These are phyloP conservation scores for Phaseolus coccineus DNA, from an alignment of 331 rosid genomes.

Conservation along the genomic window DNA sequence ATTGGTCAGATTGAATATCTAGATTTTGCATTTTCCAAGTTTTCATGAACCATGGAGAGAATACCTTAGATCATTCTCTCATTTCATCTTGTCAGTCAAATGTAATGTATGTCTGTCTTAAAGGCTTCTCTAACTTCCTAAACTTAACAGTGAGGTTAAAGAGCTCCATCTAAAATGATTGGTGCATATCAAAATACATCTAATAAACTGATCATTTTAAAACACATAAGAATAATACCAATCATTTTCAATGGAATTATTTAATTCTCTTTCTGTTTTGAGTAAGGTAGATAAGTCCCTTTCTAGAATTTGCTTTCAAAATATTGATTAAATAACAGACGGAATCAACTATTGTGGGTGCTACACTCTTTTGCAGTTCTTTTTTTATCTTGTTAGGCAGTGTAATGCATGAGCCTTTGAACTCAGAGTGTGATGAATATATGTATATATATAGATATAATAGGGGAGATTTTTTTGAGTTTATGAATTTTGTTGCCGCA, in stretches of 20 bases:
- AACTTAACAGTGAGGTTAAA: too few relatives aligned
- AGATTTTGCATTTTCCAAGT: conserved; percentile 3
- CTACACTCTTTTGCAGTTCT: not conserved
- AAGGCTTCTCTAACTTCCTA: not conserved
- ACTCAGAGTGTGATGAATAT: not conserved
- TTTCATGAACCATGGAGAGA: not conserved
- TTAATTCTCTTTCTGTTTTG: too few relatives aligned
- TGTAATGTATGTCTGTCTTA: conserved; percentile 4
- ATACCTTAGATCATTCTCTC: not conserved
- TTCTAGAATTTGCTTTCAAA: not conserved
- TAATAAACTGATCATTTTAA: too few relatives aligned
- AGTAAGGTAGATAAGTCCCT: too few relatives aligned
- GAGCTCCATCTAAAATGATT: too few relatives aligned
- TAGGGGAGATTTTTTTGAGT: too few relatives aligned
- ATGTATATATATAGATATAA: not conserved
- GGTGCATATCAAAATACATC: too few relatives aligned
- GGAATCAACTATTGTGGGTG: not conserved
- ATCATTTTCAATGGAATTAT: too few relatives aligned
- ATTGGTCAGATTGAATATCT: conserved; percentile 3
- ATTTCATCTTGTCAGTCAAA: conserved; percentile 6
- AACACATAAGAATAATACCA: too few relatives aligned
- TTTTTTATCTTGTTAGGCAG: not conserved
- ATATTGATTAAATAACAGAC: not conserved
- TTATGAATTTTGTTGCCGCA: not conserved
- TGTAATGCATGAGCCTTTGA: not conserved